Evolutionary conservation across 495 filamentous ascomycete genomes (phyloP).

Genomic region (Penicillium paradoxum): DNA sequence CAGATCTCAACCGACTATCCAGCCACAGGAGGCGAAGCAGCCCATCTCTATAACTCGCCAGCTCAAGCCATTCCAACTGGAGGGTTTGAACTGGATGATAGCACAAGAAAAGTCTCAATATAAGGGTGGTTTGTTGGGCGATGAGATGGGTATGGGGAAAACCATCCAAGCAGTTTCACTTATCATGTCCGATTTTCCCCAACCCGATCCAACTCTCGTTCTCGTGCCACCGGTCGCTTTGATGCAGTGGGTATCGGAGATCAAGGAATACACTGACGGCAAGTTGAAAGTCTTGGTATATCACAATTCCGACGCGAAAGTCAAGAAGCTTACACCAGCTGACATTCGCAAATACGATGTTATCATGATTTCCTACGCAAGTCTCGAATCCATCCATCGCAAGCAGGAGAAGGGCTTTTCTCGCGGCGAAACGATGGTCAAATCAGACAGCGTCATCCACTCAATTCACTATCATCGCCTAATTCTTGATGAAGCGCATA

Average conservation of each 20-base stretch:
- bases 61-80: conserved; percentile 86
- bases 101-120: conserved; percentile 80
- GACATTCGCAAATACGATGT: conserved; percentile 81
- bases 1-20: conserved; percentile 58
- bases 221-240: conserved; percentile 91
- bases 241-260: conserved; percentile 96
- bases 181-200: conserved; percentile 95
- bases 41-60: conserved; percentile 72
- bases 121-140: conserved; percentile 83
- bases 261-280: conserved; percentile 83
- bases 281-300: conserved; percentile 84
- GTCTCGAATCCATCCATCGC: conserved; percentile 83
- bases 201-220: conserved; percentile 74
- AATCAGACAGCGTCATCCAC: conserved; percentile 84
- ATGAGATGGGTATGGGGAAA: conserved; percentile 98
- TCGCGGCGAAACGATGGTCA: conserved; percentile 67
- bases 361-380: conserved; percentile 95
- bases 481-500: conserved; percentile 94
- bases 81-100: conserved; percentile 91
- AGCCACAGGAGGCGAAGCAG: conserved; percentile 63
- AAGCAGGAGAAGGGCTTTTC: conserved; percentile 90
- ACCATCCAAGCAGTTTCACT: conserved; percentile 96
- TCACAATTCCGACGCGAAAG: conserved; percentile 78
- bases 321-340: conserved; percentile 65
- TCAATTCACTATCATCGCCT: conserved; percentile 82